Base-by-base conservation (phyloP, 805 yeast species). In the Yarrowia bubula region DNA sequence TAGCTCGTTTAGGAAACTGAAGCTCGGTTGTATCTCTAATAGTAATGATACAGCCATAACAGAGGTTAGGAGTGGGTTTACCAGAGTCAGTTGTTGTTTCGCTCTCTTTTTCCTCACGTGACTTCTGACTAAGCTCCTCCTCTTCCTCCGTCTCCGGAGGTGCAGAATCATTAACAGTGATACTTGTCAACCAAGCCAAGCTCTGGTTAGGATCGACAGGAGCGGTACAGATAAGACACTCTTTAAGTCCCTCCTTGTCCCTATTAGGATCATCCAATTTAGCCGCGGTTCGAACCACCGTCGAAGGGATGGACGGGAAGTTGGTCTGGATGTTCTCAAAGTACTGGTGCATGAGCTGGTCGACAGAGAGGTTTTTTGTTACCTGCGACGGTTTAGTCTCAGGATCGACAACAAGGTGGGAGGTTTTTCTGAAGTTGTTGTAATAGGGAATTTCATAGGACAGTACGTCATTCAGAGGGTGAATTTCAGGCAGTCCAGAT, bases 281-380 rank as follows among this genome's bases (percentile, higher is more conserved):
- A 55, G 86, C 86, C 5, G 95, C 97, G 0, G 96, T 92, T 69
- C 90, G 87, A 13, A 92, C 92, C 18, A 93, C 98, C 0, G 98
- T 92, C 0, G 97, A 88, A 2, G 92, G 92, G 1, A 93, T 89
- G 65, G 93, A 90, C 0, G 96, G 92, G 72, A 92, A 92, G 14
- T 86, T 92, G 6, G 81, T 80, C 71, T 90, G 96, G 28, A 92
- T 84, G 38, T 81, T 80, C 35, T 78, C 81, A 70, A 90, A 90
- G 74, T 93, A 93, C 58, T 85, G 83, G 32, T 84, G 79, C 1
- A 92, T 86, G 58, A 93, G 80, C 71, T 90, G 96, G 70, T 89
- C 87, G 17, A 93, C 87, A 1, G 96, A 89, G 81, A 87, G 89
- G 69, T 87, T 86, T 72, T 86, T 89, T 15, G 86, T 81, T 65